A percentile compares a stretch with the other conserved stretches of the same genome.
phyloP scores from a whole-genome alignment of 495 filamentous ascomycete genomes.

The Bacidia rubella region DNA sequence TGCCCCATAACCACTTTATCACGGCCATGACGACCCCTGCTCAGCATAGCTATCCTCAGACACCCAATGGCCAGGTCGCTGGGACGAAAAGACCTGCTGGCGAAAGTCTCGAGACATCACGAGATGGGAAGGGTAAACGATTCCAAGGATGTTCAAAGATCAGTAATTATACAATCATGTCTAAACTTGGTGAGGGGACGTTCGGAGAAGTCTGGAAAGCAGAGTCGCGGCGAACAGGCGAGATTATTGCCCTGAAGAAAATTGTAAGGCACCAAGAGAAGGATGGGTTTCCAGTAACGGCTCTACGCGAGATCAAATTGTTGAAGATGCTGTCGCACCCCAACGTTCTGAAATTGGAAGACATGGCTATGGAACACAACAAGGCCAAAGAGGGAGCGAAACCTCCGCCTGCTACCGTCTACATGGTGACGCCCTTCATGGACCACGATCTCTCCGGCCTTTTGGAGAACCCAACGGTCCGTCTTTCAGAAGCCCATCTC shows the following conservation, averaged over 20 bases:
- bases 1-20: too few species aligned
- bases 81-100: slow-evolving; percentile 12
- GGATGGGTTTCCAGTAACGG: slow-evolving; percentile 95
- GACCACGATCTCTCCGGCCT: slow-evolving; percentile 95
- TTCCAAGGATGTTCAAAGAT: slow-evolving; percentile 84
- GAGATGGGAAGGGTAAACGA: slow-evolving; percentile 28
- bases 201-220: slow-evolving; percentile 97
- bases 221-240: slow-evolving; percentile 55
- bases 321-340: slow-evolving; percentile 83
- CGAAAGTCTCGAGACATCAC: slow-evolving; percentile 17
- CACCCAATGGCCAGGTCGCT: slow-evolving; percentile 7
- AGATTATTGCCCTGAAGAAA: slow-evolving; percentile 84
- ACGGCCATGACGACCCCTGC: slow-evolving; percentile 7
- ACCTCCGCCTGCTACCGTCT: slow-evolving; percentile 58
- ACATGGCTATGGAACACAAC: slow-evolving; percentile 86
- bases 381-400: slow-evolving; percentile 61
- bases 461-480: slow-evolving; percentile 82
- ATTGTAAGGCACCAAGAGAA: slow-evolving; percentile 92
- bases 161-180: slow-evolving; percentile 70
- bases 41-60: slow-evolving; percentile 11
- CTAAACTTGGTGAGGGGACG: slow-evolving; percentile 92
- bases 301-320: slow-evolving; percentile 93
- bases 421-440: slow-evolving; percentile 99
- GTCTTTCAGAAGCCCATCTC: slow-evolving; percentile 77
- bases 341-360: slow-evolving; percentile 77